Base-by-base conservation (phyloP, 441 rosid genomes). In the Geranium incanum region DNA sequence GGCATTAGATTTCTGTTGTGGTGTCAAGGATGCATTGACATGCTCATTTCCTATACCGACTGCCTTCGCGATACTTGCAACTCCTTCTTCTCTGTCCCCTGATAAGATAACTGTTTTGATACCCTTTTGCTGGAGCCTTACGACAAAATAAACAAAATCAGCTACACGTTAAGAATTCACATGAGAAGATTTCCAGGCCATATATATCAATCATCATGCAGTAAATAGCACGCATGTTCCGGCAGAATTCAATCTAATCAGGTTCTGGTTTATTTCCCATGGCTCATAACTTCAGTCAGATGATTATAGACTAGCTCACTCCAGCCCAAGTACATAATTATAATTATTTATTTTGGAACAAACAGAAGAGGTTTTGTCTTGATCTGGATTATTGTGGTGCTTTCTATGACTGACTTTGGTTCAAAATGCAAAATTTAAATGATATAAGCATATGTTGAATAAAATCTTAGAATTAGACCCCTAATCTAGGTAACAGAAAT, bases 31-130 rank as follows among this genome's bases (percentile, higher is more conserved):
- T 75, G 89, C 88, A 72, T 89, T 84, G 72, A 90, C 79, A 48
- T 74, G 83, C 77, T 85, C 87, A 72, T 72, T 76, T 76, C 70
- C 81, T 75, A 90, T 92, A 67, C 97, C 95, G 74, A 94, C 91
- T 13, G 76, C 77, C 79, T 79, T 81, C 15, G 93, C 97, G 55
- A 89, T 82, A 39, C 86, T 78, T 87, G 97, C 94, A 78, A 90
- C 95, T 85, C 93, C 97, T 82, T 88, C 97, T 92, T 90, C 95
- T 94, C 97, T 85, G 75, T 94, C 97, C 74, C 99, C 97, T 43
- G 97, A 92, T 82, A 92, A 74, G 74, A 94, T 85, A 65, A 94
- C 69, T 69, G 89, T 88, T 73, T 84, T 88, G 86, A 94, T 89
- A 72, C 99, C 92, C 75, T 84, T 92, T 81, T 74, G 78, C 79